Base-by-base conservation (phyloP, 176 grass and related monocot genomes). In the Paspalum notatum region DNA sequence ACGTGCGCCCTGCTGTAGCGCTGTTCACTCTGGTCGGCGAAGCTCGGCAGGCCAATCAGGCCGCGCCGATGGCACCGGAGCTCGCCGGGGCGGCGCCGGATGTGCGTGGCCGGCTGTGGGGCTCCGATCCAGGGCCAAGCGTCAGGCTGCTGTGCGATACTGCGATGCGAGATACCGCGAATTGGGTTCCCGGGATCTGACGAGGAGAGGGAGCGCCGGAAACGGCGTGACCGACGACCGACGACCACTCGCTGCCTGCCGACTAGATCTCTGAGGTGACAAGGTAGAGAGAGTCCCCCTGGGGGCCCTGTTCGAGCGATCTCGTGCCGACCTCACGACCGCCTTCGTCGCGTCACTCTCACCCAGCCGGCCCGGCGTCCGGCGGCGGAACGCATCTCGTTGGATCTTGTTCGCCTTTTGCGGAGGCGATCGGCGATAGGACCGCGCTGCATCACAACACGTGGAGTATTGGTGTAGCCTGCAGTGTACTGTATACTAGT, bases 1-100 rank as follows among this genome's bases (percentile, higher is more conserved):
- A 68, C 66, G 41, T 46, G 20, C 55, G 55, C n/a, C 59, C n/a
- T n/a, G n/a, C n/a, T n/a, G n/a, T n/a, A n/a, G 59, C 25, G 41
- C 10, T 43, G 65, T 68, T 45, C 66, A 68, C 66, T 68, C 66
- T 68, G 66, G 66, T 68, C 66, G 66, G 66, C 66, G 65, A 45
- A 1, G 40, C 42, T 7, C 40, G 0, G 17, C 65, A 12, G 41
- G 40, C 40, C 65, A 67, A 45, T 45, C 65, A 12, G 20, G 39
- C 15, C 8, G 37, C 38, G 32, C 62, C 60, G 57, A 21, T 56
- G 51, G 5, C 54, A 7, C 32, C 4, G 40, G 15, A 20, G 1
- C 32, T 39, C 57, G 14, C 38, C 0, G 32, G 37, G 16, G 37
- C 57, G 39, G 64, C 64, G 64, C 64, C 66, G 42, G 17, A 18